Conservation (phyloP, 192 early-diverging fungal species). For the Bifiguratus adelaidae region DNA sequence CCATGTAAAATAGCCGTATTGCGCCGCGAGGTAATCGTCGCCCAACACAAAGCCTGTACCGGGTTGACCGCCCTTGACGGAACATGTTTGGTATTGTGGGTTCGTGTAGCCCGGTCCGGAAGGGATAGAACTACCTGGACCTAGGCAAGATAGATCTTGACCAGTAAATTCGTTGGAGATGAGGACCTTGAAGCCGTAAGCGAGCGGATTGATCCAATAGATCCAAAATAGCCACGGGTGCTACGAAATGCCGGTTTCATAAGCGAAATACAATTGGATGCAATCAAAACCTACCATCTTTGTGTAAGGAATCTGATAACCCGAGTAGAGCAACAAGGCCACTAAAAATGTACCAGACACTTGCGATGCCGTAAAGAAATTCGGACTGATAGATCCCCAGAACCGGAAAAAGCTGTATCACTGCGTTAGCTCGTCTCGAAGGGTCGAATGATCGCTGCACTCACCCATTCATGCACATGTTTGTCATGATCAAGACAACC, state of each 20-base stretch:
- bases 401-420: conserved; percentile 53
- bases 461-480: conserved; percentile 46
- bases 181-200: conserved; percentile 55
- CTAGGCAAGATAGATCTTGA: conserved; percentile 4
- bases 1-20: conserved; percentile 36
- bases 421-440: too few species aligned
- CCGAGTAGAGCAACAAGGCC: conserved; percentile 44
- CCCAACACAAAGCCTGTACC: conserved; percentile 33
- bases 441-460: too few species aligned
- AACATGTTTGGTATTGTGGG: conserved; percentile 40
- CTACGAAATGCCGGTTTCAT: background rate
- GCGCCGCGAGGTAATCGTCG: conserved; percentile 32
- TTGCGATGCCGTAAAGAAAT: conserved; percentile 42
- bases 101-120: conserved; percentile 34
- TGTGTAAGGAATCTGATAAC: conserved; percentile 53
- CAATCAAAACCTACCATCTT: background rate
- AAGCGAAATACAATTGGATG: background rate
- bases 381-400: conserved; percentile 35
- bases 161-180: conserved; percentile 58
- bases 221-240: too few species aligned
- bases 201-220: conserved; percentile 57
- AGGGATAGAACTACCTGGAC: conserved; percentile 21
- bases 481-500: conserved; percentile 44
- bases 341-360: conserved; percentile 42
- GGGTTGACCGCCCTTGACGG: conserved; percentile 37